Base-by-base conservation (phyloP, 441 rosid species). In the Melastoma candidum region DNA sequence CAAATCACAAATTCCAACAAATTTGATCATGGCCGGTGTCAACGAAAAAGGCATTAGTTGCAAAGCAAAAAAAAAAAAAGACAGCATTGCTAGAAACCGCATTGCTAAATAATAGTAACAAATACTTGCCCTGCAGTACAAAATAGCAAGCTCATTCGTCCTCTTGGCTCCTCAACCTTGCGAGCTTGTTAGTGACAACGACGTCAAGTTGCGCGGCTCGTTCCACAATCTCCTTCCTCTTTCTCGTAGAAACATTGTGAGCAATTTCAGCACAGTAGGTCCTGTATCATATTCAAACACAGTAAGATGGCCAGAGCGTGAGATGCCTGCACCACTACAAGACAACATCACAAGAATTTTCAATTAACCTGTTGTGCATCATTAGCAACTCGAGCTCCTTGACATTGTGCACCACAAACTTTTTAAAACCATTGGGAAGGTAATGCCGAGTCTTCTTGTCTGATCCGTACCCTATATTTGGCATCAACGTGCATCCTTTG, bases 401-500 rank as follows among this genome's bases (percentile, higher is more conserved):
- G 1, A 54, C 61, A 12, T 84, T 86, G 83, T 82, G 89, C 6
- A 90, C 92, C 4, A 90, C 84, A 29, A 87, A 87, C n/a, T 86
- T 87, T 82, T 84, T 84, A 71, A 87, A 90, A 11, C 94, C 92
- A 46, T 90, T 87, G 0, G 92, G 89, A 32, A 90, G 97, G 59
- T 77, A 79, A 46, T 90, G 94, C 1, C 89, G 80, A 1, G 95
- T 86, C 61, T 80, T 86, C 72, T 84, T 90, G 77, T 90, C 95
- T 1, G 87, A 72, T 0, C 93, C 96, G 4, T 90, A 87, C 1
- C 98, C 96, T 26, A 87, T 75, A 52, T 90, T 90, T 52, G 96
- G 98, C 98, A 90, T 87, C 67, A 90, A 56, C 1, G 95, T 83
- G 46, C 74, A 75, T 63, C 98, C 98, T 58, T 90, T 87, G 78